Percentiles rank a stretch among this genome's conserved stretches.
phyloP scores from a whole-genome alignment of 1,284 basidiomycete species.

The Tilletia walkeri region DNA sequence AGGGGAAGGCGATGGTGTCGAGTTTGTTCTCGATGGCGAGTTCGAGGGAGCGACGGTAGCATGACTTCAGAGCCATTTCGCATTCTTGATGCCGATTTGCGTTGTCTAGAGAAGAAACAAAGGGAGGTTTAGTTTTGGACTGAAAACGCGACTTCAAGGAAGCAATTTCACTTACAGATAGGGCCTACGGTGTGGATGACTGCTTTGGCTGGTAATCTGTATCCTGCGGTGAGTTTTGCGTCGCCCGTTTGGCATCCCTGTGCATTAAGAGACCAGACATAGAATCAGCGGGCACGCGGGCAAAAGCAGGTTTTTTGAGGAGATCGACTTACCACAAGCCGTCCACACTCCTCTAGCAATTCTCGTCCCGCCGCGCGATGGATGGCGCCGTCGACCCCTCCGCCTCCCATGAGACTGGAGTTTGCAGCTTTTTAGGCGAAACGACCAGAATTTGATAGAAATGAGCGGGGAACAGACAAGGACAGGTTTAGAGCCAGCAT shows the following conservation, averaged over 20 bases:
- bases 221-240: slow-evolving; percentile 70
- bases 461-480: not conserved
- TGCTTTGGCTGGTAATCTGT: slow-evolving; percentile 62
- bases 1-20: slow-evolving; percentile 45
- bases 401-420: not conserved
- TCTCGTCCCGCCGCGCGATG: slow-evolving; percentile 76
- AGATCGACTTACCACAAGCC: slow-evolving; percentile 24
- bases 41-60: slow-evolving; percentile 40
- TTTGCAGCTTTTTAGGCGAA: slow-evolving; percentile 5
- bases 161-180: slow-evolving; percentile 13
- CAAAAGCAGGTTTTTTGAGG: too few species aligned
- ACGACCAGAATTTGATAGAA: not conserved
- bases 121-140: not conserved
- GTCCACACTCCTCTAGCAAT: slow-evolving; percentile 70
- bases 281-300: too few species aligned
- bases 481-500: not conserved
- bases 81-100: slow-evolving; percentile 9
- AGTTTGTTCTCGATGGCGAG: slow-evolving; percentile 25
- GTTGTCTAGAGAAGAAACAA: not conserved
- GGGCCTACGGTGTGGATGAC: slow-evolving; percentile 85
- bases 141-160: not conserved
- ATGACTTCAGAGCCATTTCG: slow-evolving; percentile 58
- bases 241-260: slow-evolving; percentile 78
- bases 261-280: too few species aligned
- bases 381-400: slow-evolving; percentile 75